These are phyloP conservation scores for Sutorius australiensis DNA, from an alignment of 768 basidiomycete genomes.

Conservation along the genomic window DNA sequence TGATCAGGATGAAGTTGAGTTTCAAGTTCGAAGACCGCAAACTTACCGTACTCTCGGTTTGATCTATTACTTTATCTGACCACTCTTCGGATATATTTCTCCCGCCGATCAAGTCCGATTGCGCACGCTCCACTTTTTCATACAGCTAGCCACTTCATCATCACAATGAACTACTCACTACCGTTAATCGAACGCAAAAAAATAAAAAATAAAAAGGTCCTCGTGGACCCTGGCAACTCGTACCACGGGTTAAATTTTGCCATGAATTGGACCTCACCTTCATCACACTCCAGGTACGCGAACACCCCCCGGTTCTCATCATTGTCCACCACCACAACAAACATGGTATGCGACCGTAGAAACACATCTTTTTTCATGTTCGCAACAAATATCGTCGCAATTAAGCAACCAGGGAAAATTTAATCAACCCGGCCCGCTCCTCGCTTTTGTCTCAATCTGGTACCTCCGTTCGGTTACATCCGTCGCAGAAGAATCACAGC, in stretches of 20 bases:
- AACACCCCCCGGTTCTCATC: constrained; percentile 1
- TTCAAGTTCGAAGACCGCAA: constrained; percentile 32
- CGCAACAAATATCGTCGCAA: background rate
- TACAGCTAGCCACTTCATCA: constrained; percentile 1
- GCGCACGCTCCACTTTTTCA: constrained; percentile 10
- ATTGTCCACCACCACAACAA: background rate
- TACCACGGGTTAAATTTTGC: background rate
- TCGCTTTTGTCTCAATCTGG: constrained; percentile 18
- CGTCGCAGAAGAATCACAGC: constrained; percentile 12
- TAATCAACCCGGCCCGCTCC: constrained; percentile 4
- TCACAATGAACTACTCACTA: constrained; percentile 16
- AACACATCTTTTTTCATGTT: background rate
- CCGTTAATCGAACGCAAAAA: constrained; percentile 5
- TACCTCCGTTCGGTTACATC: constrained; percentile 27
- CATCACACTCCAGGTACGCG: constrained; percentile 16
- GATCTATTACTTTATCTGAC: constrained; percentile 33
- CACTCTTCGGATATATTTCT: constrained; percentile 25
- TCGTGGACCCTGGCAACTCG: background rate
- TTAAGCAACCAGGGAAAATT: constrained; percentile 6
- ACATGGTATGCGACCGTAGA: background rate
- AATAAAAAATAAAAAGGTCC: background rate
- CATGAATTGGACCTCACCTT: background rate
- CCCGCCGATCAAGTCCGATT: constrained; percentile 35
- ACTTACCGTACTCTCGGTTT: constrained; percentile 25
- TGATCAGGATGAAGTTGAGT: constrained; percentile 30